Evolutionary conservation across 2,329 filamentous ascomycete genomes (phyloP).

Genomic region (Pestalotiopsis sp.): DNA sequence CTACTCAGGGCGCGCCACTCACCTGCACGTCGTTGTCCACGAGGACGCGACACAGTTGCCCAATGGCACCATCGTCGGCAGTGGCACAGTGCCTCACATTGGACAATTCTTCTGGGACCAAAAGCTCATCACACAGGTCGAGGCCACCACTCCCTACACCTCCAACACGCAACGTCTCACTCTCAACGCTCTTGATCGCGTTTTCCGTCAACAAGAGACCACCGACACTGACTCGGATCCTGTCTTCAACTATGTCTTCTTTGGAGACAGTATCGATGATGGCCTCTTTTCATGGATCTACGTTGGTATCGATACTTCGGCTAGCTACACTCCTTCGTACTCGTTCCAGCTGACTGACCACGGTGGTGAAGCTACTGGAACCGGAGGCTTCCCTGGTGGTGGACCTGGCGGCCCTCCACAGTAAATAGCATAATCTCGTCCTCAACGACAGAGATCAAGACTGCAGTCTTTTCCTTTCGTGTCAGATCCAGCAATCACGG

Average conservation of each 20-base stretch:
- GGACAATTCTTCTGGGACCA: constrained; percentile 63
- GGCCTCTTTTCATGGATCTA: constrained; percentile 4
- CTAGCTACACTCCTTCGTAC: constrained; percentile 2
- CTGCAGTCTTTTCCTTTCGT: background rate
- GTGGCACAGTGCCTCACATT: constrained; percentile 53
- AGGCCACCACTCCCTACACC: constrained; percentile 2
- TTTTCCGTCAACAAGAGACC: constrained; percentile 2
- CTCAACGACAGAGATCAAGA: background rate
- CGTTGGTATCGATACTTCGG: background rate
- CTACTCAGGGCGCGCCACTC: constrained; percentile 44
- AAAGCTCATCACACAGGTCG: constrained; percentile 43
- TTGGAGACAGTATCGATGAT: constrained; percentile 2
- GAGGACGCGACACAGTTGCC: constrained; percentile 33
- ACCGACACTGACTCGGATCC: background rate
- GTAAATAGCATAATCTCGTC: background rate
- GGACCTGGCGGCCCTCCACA: background rate
- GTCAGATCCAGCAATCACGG: background rate
- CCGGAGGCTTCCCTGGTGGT: background rate
- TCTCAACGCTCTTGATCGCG: background rate
- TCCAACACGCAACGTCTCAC: constrained; percentile 17
- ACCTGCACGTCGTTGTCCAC: constrained; percentile 52
- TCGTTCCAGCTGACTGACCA: background rate
- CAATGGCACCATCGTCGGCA: constrained; percentile 45
- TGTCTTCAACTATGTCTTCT: constrained; percentile 8
- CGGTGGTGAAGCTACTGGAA: constrained; percentile 3